Base-by-base conservation (phyloP, 108 stramenopile genomes). In the Cyclotella baltica region DNA sequence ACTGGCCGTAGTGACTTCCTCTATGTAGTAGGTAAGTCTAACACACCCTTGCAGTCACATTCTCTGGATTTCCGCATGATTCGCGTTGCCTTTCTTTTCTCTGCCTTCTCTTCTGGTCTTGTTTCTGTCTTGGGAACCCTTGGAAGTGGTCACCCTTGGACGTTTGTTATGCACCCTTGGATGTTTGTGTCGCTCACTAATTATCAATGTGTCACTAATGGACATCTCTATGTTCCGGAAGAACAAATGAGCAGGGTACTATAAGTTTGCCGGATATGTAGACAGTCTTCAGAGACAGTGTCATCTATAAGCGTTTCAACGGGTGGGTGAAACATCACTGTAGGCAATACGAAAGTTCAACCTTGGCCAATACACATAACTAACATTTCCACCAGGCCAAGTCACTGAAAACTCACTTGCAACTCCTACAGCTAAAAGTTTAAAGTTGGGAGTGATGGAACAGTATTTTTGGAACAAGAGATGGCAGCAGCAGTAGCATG, bases 401-500 rank as follows among this genome's bases (percentile, higher is more conserved):
- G 40, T 43, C 6, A 6, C 13, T 10, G 10, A 10, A 13, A 43
- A 43, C 40, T 10, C 40, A 6, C 6, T 43, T 10, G 40, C 6
- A 36, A 36, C 27, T 13, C 6, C 6, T 6, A 43, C 40, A 43
- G 40, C 38, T 16, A 25, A 66, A 5, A 5, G 4, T 0, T 25
- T 74, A 55, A 61, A 30, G 20, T 58, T 1, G 36, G 56, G 0
- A 72, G 71, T 19, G 71, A 72, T 20, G 71, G 40, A 3, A 59
- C 71, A 0, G 40, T 72, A 0, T 34, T 15, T 27, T 27, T 27
- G 0, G 29, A 27, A 18, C 8, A 72, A 0, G 34, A 72, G 3
- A 22, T n/a, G n/a, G n/a, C 15, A 13, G 71, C 71, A 47, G 38
- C 58, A 1, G 71, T 37, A 38, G 71, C 71, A 46, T 61, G 71